Conservation (phyloP, 202 grass and related monocot species). For the Bolboschoenoplectus hybrid region DNA sequence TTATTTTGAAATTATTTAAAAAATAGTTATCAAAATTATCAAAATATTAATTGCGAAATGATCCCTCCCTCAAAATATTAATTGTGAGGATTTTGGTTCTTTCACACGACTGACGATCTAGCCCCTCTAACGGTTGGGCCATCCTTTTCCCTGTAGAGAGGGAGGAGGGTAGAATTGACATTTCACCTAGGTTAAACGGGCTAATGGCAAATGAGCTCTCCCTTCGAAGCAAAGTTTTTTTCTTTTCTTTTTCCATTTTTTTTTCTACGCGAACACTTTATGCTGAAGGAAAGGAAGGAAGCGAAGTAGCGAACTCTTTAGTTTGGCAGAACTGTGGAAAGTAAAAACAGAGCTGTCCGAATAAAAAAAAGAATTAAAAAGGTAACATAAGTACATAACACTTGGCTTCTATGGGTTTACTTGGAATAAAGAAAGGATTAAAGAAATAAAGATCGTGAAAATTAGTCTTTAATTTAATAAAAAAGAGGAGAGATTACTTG, state of each 20-base stretch:
- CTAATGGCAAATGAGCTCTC: not conserved
- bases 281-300: not conserved
- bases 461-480: too few species aligned
- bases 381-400: not conserved
- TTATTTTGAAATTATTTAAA: too few species aligned
- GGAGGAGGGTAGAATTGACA: not conserved
- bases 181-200: not conserved
- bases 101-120: too few species aligned
- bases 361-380: not conserved
- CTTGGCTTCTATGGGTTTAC: too few species aligned
- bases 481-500: too few species aligned
- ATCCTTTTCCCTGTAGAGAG: not conserved
- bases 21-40: too few species aligned
- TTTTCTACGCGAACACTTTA: not conserved
- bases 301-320: not conserved
- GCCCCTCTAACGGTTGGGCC: not conserved
- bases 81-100: too few species aligned
- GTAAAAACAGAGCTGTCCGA: not conserved
- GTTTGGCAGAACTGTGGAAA: not conserved
- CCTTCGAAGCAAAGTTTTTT: conserved; percentile 6
- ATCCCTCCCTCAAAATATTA: too few species aligned
- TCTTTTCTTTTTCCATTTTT: not conserved
- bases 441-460: not conserved
- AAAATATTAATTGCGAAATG: too few species aligned
- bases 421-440: too few species aligned